Conservation (phyloP, 208 protist genomes). For the Leishmania arabica region DNA sequence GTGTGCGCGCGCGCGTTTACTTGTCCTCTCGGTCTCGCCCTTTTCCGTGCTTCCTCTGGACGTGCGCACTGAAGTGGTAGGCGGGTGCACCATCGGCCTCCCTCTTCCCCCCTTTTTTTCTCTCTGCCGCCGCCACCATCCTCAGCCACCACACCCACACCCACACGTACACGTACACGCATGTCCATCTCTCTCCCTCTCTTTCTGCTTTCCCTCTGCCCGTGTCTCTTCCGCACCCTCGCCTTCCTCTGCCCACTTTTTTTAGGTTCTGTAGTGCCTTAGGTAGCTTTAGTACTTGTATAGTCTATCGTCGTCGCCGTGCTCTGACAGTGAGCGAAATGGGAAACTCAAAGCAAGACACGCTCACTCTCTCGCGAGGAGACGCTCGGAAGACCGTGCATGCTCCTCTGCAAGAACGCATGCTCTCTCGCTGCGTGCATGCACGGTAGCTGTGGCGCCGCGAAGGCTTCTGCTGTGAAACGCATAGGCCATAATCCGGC, state of each 20-base stretch:
- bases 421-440: neutral
- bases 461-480: neutral
- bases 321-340: neutral
- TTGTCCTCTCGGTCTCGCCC: neutral
- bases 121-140: neutral
- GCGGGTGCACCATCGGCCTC: too few species aligned
- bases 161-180: neutral
- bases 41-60: neutral
- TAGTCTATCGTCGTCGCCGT: neutral
- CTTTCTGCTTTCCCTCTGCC: neutral
- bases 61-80: neutral
- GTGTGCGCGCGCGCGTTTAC: too few species aligned
- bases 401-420: too few species aligned
- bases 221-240: neutral
- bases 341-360: neutral
- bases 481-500: neutral
- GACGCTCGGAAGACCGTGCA: neutral
- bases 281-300: conserved; percentile 1
- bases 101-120: neutral
- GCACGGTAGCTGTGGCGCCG: neutral
- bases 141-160: neutral
- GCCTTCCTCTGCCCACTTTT: neutral
- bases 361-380: neutral
- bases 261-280: neutral
- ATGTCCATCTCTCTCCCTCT: neutral